A percentile compares a stretch with the other conserved stretches of the same genome.
phyloP scores from a whole-genome alignment of 2,329 filamentous ascomycete genomes.

The Phyllosticta ampelicida region DNA sequence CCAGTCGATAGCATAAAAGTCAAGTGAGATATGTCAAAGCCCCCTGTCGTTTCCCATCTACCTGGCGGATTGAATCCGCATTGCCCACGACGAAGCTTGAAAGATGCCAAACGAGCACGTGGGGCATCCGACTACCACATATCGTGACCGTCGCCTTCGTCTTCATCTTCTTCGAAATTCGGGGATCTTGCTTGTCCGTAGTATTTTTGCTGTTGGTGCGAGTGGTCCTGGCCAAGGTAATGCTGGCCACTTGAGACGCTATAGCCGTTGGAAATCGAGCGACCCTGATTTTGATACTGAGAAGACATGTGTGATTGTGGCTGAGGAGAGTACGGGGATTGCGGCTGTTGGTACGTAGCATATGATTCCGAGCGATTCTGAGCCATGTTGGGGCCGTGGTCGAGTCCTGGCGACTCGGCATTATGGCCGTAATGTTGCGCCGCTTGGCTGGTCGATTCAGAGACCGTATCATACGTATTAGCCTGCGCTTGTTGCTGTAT shows the following conservation, averaged over 20 bases:
- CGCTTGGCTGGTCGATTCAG: slow-evolving; percentile 17
- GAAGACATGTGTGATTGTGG: slow-evolving; percentile 8
- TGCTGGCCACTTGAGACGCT: slow-evolving; percentile 27
- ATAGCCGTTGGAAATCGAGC: slow-evolving; percentile 21
- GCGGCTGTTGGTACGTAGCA: neutral
- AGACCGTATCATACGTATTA: slow-evolving; percentile 13
- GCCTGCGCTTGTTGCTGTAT: slow-evolving; percentile 16
- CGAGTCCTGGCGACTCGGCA: neutral
- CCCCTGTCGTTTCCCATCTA: neutral
- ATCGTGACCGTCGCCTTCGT: slow-evolving; percentile 24
- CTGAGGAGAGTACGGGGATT: neutral
- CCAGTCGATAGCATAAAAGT: neutral
- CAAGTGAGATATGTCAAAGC: neutral
- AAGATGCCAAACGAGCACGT: neutral
- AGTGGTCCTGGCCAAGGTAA: slow-evolving; percentile 21
- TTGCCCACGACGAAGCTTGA: neutral
- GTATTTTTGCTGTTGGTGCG: slow-evolving; percentile 15
- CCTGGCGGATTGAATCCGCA: neutral
- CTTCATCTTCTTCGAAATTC: slow-evolving; percentile 17
- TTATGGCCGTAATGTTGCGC: slow-evolving; percentile 12
- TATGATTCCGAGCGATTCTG: slow-evolving; percentile 12
- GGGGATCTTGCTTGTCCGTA: slow-evolving; percentile 16
- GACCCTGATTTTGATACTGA: slow-evolving; percentile 18
- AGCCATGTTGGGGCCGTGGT: slow-evolving; percentile 2
- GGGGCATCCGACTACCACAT: slow-evolving; percentile 23